phyloP scores from a whole-genome alignment of 768 basidiomycete genomes.

The Kwoniella shandongensis region DNA sequence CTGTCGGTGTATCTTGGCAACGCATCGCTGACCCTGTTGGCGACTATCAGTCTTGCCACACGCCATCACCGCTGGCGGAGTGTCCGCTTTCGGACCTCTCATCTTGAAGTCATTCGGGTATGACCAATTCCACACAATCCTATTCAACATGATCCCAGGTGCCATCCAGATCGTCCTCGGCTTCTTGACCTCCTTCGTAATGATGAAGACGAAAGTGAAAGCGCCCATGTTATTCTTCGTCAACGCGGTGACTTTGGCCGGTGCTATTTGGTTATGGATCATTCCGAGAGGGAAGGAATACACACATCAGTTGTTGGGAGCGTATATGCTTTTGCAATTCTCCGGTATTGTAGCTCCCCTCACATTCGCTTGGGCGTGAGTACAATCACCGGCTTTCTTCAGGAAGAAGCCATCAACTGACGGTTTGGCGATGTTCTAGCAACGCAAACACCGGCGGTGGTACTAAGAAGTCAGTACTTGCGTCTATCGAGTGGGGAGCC shows the following conservation, averaged over 20 bases:
- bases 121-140: slow-evolving; percentile 56
- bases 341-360: slow-evolving; percentile 29
- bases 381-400: neutral
- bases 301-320: slow-evolving; percentile 22
- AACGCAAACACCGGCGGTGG: slow-evolving; percentile 36
- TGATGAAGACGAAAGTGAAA: slow-evolving; percentile 33
- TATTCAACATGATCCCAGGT: slow-evolving; percentile 59
- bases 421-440: neutral
- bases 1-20: neutral
- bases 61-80: slow-evolving; percentile 53
- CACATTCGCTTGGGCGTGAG: slow-evolving; percentile 33
- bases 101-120: slow-evolving; percentile 57
- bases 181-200: slow-evolving; percentile 53
- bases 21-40: neutral
- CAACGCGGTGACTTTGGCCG: slow-evolving; percentile 30
- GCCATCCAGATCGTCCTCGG: slow-evolving; percentile 56
- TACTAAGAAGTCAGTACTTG: slow-evolving; percentile 38
- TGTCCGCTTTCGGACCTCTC: slow-evolving; percentile 57
- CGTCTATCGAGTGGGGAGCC: slow-evolving; percentile 31
- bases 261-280: slow-evolving; percentile 30
- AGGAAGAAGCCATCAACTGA: neutral
- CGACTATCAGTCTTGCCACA: slow-evolving; percentile 32
- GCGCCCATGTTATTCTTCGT: slow-evolving; percentile 26
- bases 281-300: slow-evolving; percentile 29
- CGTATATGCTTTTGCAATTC: slow-evolving; percentile 37